Evolutionary conservation across 768 basidiomycete species (phyloP).

Genomic region (Cystoderma amianthinum): DNA sequence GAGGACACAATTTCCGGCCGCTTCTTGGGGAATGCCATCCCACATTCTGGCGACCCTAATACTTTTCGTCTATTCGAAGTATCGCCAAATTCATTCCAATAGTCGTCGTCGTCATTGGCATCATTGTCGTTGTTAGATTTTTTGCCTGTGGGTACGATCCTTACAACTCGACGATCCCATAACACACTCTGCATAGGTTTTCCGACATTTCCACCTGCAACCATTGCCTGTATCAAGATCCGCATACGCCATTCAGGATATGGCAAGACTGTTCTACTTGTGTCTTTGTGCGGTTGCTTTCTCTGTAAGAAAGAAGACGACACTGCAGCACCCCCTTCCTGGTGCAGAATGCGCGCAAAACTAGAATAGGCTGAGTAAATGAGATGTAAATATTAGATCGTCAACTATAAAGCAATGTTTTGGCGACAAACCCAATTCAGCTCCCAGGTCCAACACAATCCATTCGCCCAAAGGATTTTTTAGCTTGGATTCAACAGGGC

Average conservation of each 20-base stretch:
- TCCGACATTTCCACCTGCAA: conserved; percentile 51
- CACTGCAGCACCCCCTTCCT: conserved; percentile 25
- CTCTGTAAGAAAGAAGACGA: conserved; percentile 34
- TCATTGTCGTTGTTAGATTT: conserved; percentile 3
- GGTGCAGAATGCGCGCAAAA: conserved; percentile 47
- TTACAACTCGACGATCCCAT: background rate
- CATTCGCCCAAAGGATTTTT: conserved; percentile 40
- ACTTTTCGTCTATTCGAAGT: background rate
- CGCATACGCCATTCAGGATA: conserved; percentile 65
- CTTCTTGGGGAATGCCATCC: conserved; percentile 5
- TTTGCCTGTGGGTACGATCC: conserved; percentile 11
- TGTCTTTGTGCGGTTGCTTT: conserved; percentile 10
- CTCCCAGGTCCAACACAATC: conserved; percentile 46
- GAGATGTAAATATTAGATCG: background rate
- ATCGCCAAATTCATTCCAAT: too few relatives aligned
- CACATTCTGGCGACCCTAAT: background rate
- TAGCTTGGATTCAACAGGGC: too few relatives aligned
- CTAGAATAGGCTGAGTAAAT: conserved; percentile 33
- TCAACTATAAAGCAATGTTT: background rate
- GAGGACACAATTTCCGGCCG: conserved; percentile 4
- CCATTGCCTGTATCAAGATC: conserved; percentile 41
- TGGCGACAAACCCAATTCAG: conserved; percentile 34
- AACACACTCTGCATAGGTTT: conserved; percentile 44
- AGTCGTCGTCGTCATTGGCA: conserved; percentile 4
- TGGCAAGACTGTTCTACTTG: conserved; percentile 14